Base-by-base conservation (phyloP, 1,284 basidiomycete genomes). In the Caloboletus inedulis region DNA sequence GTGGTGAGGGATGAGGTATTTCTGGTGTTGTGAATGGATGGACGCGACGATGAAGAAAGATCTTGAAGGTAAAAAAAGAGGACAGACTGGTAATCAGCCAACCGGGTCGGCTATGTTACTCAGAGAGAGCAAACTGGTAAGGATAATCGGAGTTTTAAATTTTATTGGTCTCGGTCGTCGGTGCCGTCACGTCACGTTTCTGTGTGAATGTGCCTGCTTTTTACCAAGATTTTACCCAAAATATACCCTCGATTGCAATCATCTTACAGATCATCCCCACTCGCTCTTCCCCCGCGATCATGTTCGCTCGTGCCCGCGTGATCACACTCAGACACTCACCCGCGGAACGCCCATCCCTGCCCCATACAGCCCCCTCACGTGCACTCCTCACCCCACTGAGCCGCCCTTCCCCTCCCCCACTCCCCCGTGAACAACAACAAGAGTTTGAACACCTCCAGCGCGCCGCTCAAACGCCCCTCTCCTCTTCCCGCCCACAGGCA, bases 371-470 rank as follows among this genome's bases (percentile, higher is more conserved):
- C 7, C 12, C 10, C 10, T 14, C 27, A 2, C 64, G 57, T 10
- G 10, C 23, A 3, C 50, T 55, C 23, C 19, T 48, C 6, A 61
- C 75, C 30, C 74, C 67, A 2, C 63, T 85, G 35, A 75, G 73
- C 49, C 77, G 81, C 1, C 87, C 89, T 0, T 70, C 80, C 0
- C 89, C 89, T 1, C 84, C 83, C 4, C 78, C 85, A 0, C 78
- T 91, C n/a, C 86, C 89, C 3, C 73, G 72, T 8, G 76, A 78
- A 18, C 78, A 87, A 54, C 89, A 91, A 62, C 79, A 79, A 33
- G 87, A 91, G 66, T 91, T 91, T 54, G 87, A 91, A 62, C 77
- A 82, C 21, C 82, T 90, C 35, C 77, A 85, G 54, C 80, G 84
- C 40, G 72, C 72, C 31, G 82, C 83, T 0, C 79, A 84, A 57